Percentiles rank a stretch among this genome's conserved stretches.
Evolutionary conservation across 495 filamentous ascomycete genomes (phyloP).

Genomic region (Penicillium desertorum): DNA sequence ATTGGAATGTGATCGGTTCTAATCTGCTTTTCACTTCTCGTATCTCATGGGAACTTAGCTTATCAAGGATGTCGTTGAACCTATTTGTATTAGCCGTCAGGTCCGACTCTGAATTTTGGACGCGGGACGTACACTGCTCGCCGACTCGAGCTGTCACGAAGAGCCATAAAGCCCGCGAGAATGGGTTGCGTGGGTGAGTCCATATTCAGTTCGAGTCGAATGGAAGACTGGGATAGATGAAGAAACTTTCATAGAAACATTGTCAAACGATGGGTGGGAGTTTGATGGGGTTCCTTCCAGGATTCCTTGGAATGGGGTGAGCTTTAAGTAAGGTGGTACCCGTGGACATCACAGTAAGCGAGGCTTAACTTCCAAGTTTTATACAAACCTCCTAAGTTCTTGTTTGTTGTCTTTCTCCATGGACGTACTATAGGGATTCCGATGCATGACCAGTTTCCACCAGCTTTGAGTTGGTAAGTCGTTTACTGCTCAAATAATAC

Average conservation of each 20-base stretch:
- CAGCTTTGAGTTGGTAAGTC: too few relatives aligned
- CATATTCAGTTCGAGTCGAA: background rate
- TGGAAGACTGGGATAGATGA: background rate
- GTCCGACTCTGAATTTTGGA: background rate
- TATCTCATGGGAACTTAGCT: slow-evolving; percentile 26
- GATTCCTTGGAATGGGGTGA: background rate
- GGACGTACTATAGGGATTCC: background rate
- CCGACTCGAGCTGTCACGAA: background rate
- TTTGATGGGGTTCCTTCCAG: too few relatives aligned
- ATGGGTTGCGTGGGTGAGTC: background rate
- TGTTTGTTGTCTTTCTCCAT: background rate
- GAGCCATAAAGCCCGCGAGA: background rate
- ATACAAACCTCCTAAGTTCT: background rate
- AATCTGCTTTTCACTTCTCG: slow-evolving; percentile 30
- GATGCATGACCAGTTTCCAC: too few relatives aligned
- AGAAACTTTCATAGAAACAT: background rate
- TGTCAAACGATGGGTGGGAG: background rate
- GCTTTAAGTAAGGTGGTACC: background rate
- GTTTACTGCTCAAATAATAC: too few relatives aligned
- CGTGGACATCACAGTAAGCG: background rate
- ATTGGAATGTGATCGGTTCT: slow-evolving; percentile 24
- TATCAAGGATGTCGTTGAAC: background rate
- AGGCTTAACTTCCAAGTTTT: background rate
- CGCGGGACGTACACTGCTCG: background rate
- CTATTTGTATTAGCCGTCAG: background rate